Conservation (phyloP, 345 rosid species). For the Populus tremula region DNA sequence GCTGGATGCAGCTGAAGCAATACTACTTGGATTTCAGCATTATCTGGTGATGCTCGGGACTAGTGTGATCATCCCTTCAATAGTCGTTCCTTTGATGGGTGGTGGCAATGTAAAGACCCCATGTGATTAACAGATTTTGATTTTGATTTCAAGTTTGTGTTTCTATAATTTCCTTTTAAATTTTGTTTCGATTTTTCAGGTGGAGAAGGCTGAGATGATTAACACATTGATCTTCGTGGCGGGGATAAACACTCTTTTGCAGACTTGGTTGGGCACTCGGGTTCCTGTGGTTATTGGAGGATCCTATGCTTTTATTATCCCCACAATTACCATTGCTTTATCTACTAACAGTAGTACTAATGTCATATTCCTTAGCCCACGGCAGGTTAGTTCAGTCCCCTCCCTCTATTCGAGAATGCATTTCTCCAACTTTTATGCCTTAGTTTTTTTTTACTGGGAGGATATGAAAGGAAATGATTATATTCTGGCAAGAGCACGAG, state of each 20-base stretch:
- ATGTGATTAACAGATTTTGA: background rate
- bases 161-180: background rate
- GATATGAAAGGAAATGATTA: background rate
- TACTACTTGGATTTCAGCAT: constrained; percentile 80
- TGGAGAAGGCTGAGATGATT: constrained; percentile 77
- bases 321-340: constrained; percentile 58
- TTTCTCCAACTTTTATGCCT: background rate
- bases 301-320: constrained; percentile 72
- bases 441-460: background rate
- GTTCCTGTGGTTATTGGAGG: constrained; percentile 85
- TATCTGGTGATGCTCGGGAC: constrained; percentile 90
- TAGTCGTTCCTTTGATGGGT: constrained; percentile 76
- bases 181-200: constrained; percentile 31
- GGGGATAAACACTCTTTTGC: constrained; percentile 71
- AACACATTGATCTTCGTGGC: constrained; percentile 70
- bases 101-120: constrained; percentile 69
- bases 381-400: constrained; percentile 37
- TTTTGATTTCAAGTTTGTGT: background rate
- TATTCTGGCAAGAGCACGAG: background rate
- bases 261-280: constrained; percentile 68
- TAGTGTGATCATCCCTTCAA: constrained; percentile 62
- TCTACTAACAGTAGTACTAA: constrained; percentile 32
- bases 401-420: background rate
- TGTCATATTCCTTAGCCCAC: constrained; percentile 40
- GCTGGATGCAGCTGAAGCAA: constrained; percentile 61